A percentile compares a stretch with the other conserved stretches of the same genome.
phyloP scores from a whole-genome alignment of 2,329 filamentous ascomycete species.

The Epichloe typhina region DNA sequence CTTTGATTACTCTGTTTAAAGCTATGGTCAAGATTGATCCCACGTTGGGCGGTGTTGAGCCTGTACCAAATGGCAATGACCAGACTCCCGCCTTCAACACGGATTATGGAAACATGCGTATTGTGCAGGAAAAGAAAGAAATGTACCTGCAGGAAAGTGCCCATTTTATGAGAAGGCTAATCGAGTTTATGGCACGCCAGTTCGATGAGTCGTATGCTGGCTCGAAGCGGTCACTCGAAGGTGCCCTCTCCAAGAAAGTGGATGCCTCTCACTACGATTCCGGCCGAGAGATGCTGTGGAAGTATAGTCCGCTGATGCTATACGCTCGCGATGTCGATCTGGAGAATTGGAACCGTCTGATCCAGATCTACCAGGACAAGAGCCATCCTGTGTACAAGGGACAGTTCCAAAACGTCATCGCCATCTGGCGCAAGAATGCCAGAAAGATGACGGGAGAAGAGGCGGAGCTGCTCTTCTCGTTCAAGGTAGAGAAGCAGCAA shows the following conservation, averaged over 20 bases:
- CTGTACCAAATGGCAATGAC: constrained; percentile 34
- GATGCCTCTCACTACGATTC: constrained; percentile 58
- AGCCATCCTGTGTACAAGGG: constrained; percentile 65
- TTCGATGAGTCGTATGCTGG: constrained; percentile 66
- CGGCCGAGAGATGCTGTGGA: constrained; percentile 66
- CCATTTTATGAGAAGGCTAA: constrained; percentile 64
- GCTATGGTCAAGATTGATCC: constrained; percentile 92
- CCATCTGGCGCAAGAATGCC: constrained; percentile 68
- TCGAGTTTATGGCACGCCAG: constrained; percentile 68
- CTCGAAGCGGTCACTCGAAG: constrained; percentile 50
- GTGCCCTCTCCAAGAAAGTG: constrained; percentile 49
- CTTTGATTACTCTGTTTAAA: constrained; percentile 73
- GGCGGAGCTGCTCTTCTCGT: constrained; percentile 74
- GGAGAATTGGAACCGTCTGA: constrained; percentile 65
- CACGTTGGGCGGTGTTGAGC: constrained; percentile 45
- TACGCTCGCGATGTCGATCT: constrained; percentile 79
- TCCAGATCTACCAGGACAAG: constrained; percentile 69
- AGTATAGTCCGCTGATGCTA: constrained; percentile 74
- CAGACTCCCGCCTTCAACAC: constrained; percentile 45
- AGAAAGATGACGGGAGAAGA: constrained; percentile 67
- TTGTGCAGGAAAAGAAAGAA: constrained; percentile 87
- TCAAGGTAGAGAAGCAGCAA: constrained; percentile 71
- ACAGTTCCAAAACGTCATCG: constrained; percentile 66
- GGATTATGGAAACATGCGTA: constrained; percentile 80
- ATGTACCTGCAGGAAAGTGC: constrained; percentile 68